phyloP scores from a whole-genome alignment of 169 alveolate species.

The Sarcocystis neurona region DNA sequence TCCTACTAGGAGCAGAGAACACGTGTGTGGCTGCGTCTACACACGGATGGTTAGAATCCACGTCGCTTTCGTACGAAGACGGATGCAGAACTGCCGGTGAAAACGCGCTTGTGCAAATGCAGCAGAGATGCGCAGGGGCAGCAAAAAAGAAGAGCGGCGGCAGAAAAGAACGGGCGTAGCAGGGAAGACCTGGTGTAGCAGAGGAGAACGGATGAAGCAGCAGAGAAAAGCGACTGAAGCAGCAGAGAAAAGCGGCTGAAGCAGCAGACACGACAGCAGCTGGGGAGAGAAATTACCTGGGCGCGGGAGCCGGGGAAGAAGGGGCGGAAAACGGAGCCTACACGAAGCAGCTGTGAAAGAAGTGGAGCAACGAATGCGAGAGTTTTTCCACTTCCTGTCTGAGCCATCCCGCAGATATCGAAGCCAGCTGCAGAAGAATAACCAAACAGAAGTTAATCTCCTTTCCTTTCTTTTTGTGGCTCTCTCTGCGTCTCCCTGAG shows the following conservation, averaged over 20 bases:
- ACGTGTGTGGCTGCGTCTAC: not conserved
- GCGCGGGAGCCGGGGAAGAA: constrained; percentile 50
- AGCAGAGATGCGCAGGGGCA: too few species aligned
- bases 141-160: too few species aligned
- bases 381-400: constrained; percentile 49
- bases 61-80: too few species aligned
- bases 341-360: not conserved
- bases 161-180: too few species aligned
- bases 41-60: too few species aligned
- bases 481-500: not conserved
- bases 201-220: too few species aligned
- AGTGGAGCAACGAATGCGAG: constrained; percentile 38
- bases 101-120: too few species aligned
- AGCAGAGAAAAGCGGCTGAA: too few species aligned
- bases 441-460: not conserved
- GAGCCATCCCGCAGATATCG: constrained; percentile 33
- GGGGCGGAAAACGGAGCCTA: constrained; percentile 11
- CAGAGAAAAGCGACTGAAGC: too few species aligned
- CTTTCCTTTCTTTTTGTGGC: not conserved
- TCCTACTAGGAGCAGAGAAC: not conserved
- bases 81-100: too few species aligned
- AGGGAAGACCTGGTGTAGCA: too few species aligned
- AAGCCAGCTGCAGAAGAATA: not conserved
- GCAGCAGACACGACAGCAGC: too few species aligned
- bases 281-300: constrained; percentile 39